Conservation (phyloP, 345 rosid genomes). For the Brassica carinata region DNA sequence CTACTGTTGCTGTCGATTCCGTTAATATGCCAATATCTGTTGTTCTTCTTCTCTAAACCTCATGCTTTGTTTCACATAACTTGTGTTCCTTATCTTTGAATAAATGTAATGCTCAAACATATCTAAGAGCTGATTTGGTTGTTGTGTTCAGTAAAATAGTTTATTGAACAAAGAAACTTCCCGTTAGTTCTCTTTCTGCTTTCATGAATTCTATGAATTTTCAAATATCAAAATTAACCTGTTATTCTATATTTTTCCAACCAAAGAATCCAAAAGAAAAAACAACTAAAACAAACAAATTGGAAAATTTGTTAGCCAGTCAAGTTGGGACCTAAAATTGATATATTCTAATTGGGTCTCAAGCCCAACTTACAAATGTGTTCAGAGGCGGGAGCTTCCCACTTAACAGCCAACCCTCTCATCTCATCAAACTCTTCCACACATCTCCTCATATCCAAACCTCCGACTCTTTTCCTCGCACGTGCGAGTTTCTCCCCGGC, state of each 20-base stretch:
- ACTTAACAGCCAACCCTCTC: slow-evolving; percentile 47
- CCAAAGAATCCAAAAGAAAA: neutral
- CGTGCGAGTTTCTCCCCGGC: slow-evolving; percentile 54
- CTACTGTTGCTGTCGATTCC: neutral
- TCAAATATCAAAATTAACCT: neutral
- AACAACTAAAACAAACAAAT: neutral
- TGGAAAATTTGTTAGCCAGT: neutral
- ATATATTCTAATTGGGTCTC: slow-evolving; percentile 18
- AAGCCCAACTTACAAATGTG: slow-evolving; percentile 58
- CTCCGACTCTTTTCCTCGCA: slow-evolving; percentile 52
- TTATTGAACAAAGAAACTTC: neutral
- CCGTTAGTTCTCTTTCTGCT: no score
- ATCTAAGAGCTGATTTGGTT: neutral
- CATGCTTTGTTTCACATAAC: neutral
- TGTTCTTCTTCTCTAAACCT: neutral
- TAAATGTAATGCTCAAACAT: neutral
- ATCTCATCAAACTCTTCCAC: slow-evolving; percentile 56
- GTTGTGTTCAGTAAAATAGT: neutral
- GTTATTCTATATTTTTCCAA: neutral
- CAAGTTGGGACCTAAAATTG: slow-evolving; percentile 4
- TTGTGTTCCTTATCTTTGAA: neutral
- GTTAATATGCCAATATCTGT: neutral
- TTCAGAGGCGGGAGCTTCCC: slow-evolving; percentile 73
- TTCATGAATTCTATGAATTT: no score
- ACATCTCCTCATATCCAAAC: slow-evolving; percentile 47